A percentile compares a stretch with the other conserved stretches of the same genome.
Conservation (phyloP, 73 alveolate species). For the Loxodes magnus region DNA sequence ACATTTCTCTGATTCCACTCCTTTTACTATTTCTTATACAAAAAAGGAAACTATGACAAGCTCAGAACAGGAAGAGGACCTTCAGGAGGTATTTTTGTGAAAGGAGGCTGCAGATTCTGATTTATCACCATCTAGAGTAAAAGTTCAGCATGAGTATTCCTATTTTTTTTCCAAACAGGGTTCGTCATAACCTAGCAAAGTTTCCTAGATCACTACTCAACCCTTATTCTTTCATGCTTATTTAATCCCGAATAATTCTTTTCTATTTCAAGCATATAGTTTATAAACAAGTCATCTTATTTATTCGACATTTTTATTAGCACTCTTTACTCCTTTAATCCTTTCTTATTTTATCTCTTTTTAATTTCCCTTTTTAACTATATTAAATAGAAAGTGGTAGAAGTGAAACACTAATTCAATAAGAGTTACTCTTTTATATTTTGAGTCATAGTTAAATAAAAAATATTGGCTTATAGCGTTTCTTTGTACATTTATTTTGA, state of each 20-base stretch:
- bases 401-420: too few relatives aligned
- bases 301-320: too few relatives aligned
- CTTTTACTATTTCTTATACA: too few relatives aligned
- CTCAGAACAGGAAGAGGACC: conserved; percentile 92
- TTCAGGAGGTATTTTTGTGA: conserved; percentile 81
- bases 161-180: conserved; percentile 83
- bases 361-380: too few relatives aligned
- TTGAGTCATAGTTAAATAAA: too few relatives aligned
- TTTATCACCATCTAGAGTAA: conserved; percentile 60
- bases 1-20: conserved; percentile 3
- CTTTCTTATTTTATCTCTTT: too few relatives aligned
- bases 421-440: too few relatives aligned
- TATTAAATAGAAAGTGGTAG: too few relatives aligned
- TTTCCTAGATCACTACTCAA: conserved; percentile 49
- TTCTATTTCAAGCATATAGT: conserved; percentile 32
- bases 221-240: conserved; percentile 37
- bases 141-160: conserved; percentile 79
- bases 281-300: conserved; percentile 31
- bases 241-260: conserved; percentile 9
- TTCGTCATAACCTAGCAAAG: conserved; percentile 80
- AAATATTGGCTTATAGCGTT: too few relatives aligned
- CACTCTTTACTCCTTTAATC: too few relatives aligned
- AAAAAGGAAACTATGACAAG: too few relatives aligned
- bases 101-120: conserved; percentile 73
- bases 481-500: too few relatives aligned